phyloP scores from a whole-genome alignment of 129 eudicot genomes.

The Ambrosia artemisiifolia region DNA sequence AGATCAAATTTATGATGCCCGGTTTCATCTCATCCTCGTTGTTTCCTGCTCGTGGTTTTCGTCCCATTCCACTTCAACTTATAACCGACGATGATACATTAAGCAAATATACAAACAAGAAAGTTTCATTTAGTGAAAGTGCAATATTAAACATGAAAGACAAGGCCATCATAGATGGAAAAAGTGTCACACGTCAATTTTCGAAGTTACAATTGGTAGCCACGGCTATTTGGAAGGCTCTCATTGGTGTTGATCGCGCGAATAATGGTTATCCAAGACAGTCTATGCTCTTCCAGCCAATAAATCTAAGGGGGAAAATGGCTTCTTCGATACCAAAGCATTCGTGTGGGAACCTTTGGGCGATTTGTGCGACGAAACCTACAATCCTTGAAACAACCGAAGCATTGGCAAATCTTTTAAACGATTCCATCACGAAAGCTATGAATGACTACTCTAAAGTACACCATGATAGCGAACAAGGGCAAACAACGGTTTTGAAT shows the following conservation, averaged over 20 bases:
- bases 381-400: background rate
- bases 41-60: conserved; percentile 12
- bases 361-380: background rate
- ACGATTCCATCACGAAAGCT: background rate
- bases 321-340: background rate
- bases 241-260: background rate
- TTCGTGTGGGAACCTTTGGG: conserved; percentile 26
- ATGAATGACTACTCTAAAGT: background rate
- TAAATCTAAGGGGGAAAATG: conserved; percentile 29
- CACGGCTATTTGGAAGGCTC: background rate
- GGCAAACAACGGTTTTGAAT: background rate
- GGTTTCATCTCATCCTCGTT: conserved; percentile 12
- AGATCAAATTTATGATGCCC: background rate
- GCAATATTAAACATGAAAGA: background rate
- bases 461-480: background rate
- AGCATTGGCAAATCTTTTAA: background rate
- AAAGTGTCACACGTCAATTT: background rate
- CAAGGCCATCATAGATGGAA: background rate
- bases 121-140: background rate
- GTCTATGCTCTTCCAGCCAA: conserved; percentile 4
- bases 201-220: background rate
- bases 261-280: conserved; percentile 3
- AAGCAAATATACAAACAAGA: background rate
- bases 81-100: background rate
- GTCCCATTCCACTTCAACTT: background rate